Percentiles rank a stretch among this genome's conserved stretches.
phyloP scores from a whole-genome alignment of 1,284 basidiomycete genomes.

The Golubevia sp. region DNA sequence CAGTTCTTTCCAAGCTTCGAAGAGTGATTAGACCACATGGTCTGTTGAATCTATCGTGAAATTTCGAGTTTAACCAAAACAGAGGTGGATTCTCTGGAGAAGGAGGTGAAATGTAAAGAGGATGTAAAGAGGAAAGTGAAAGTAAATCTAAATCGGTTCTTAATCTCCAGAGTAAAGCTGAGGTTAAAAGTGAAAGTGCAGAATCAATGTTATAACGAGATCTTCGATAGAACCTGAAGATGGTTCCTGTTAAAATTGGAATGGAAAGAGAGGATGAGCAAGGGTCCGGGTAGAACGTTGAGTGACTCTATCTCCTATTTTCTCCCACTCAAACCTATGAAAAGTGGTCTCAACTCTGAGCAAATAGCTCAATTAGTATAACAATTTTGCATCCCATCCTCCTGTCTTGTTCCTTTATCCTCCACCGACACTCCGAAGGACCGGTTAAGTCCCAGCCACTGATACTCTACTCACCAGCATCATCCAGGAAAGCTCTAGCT shows the following conservation, averaged over 20 bases:
- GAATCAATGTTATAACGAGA: conserved; percentile 25
- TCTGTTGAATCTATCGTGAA: conserved; percentile 43
- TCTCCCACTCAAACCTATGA: too few relatives aligned
- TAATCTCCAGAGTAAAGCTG: conserved; percentile 41
- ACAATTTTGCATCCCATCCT: too few relatives aligned
- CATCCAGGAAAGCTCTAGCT: too few relatives aligned
- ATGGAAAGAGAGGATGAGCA: background rate
- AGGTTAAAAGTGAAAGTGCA: conserved; percentile 26
- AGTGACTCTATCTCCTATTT: too few relatives aligned
- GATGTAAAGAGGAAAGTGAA: conserved; percentile 32
- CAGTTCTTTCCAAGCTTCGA: conserved; percentile 38
- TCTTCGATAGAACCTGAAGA: conserved; percentile 45
- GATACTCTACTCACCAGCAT: too few relatives aligned
- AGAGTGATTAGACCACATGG: conserved; percentile 50
- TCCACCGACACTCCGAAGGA: too few relatives aligned
- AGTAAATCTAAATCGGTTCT: conserved; percentile 40
- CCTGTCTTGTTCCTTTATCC: too few relatives aligned
- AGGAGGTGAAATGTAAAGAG: conserved; percentile 41
- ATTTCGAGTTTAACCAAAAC: conserved; percentile 50
- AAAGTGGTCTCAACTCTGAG: too few relatives aligned
- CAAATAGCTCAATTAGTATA: too few relatives aligned
- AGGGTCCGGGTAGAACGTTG: background rate
- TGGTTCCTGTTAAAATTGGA: conserved; percentile 20
- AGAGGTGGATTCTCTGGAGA: conserved; percentile 31
- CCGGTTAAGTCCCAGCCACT: too few relatives aligned